A percentile compares a stretch with the other conserved stretches of the same genome.
Conservation (phyloP, 2,329 filamentous ascomycete species). For the Lithohypha guttulata region DNA sequence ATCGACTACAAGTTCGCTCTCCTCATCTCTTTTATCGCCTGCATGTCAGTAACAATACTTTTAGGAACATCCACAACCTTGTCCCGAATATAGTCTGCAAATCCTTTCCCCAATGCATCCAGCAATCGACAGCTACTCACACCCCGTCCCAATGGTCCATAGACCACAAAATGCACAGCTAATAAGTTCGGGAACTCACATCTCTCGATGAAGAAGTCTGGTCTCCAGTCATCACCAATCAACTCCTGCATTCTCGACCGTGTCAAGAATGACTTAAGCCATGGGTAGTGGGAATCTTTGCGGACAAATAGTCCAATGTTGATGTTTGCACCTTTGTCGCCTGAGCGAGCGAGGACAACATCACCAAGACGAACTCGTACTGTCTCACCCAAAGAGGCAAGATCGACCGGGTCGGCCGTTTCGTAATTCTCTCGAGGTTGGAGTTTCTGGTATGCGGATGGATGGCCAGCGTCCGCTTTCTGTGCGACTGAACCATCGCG, state of each 20-base stretch:
- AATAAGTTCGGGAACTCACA: slow-evolving; percentile 37
- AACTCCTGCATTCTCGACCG: slow-evolving; percentile 28
- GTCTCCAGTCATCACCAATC: slow-evolving; percentile 37
- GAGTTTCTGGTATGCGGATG: slow-evolving; percentile 16
- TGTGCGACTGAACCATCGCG: slow-evolving; percentile 19
- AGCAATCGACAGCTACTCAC: slow-evolving; percentile 40
- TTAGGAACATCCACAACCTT: slow-evolving; percentile 33
- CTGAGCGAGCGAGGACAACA: slow-evolving; percentile 34
- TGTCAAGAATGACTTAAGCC: slow-evolving; percentile 34
- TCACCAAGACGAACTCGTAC: slow-evolving; percentile 32
- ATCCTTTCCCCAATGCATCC: slow-evolving; percentile 44
- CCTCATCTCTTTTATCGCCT: slow-evolving; percentile 13
- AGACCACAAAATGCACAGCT: slow-evolving; percentile 43
- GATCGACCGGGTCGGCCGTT: slow-evolving; percentile 12
- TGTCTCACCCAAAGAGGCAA: slow-evolving; percentile 24
- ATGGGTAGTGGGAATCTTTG: slow-evolving; percentile 23
- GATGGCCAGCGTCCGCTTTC: slow-evolving; percentile 17
- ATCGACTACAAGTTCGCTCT: slow-evolving; percentile 15
- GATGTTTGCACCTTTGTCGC: slow-evolving; percentile 32
- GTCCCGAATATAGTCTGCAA: slow-evolving; percentile 42
- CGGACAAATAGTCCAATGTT: slow-evolving; percentile 33
- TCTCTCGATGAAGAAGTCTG: slow-evolving; percentile 34
- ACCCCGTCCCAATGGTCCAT: slow-evolving; percentile 35
- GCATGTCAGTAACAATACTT: slow-evolving; percentile 12
- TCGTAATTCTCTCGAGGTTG: slow-evolving; percentile 20